Percentiles rank a stretch among this genome's conserved stretches.
phyloP scores from a whole-genome alignment of 345 rosid genomes.

The Clausena lansium region DNA sequence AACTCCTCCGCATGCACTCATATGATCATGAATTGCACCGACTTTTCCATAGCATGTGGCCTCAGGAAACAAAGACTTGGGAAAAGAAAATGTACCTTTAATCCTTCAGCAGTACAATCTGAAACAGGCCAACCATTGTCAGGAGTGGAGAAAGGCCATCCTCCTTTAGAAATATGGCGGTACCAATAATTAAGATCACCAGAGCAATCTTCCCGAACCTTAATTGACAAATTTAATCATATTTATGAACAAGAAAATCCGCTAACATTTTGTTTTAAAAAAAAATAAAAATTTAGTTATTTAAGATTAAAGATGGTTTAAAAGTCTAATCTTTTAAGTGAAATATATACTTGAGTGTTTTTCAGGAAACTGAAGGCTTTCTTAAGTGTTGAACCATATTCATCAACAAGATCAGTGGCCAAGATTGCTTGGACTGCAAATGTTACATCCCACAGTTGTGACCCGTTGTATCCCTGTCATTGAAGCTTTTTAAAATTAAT shows the following conservation, averaged over 20 bases:
- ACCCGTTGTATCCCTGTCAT: constrained; percentile 63
- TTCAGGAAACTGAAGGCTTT: constrained; percentile 59
- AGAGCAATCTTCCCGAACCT: constrained; percentile 37
- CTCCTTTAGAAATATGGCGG: constrained; percentile 59
- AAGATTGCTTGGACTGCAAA: constrained; percentile 64
- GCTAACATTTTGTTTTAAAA: too few species aligned
- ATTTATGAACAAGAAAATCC: too few species aligned
- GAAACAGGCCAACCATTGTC: constrained; percentile 74
- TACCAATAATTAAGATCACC: constrained; percentile 40
- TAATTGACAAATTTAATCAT: too few species aligned
- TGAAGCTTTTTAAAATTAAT: not conserved
- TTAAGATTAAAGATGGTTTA: too few species aligned
- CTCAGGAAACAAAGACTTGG: too few species aligned
- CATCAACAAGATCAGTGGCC: constrained; percentile 45
- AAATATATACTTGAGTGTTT: constrained; percentile 43
- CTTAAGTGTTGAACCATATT: constrained; percentile 44
- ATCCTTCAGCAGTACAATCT: constrained; percentile 61
- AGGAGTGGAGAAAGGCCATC: constrained; percentile 72
- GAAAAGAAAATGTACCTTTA: constrained; percentile 34
- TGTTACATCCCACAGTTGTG: constrained; percentile 66
- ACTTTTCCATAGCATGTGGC: too few species aligned
- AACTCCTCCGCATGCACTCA: too few species aligned
- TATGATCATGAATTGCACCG: too few species aligned
- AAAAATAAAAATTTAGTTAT: too few species aligned
- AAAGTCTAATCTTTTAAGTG: not conserved